Percentiles rank a stretch among this genome's conserved stretches.
phyloP scores from a whole-genome alignment of 345 rosid genomes.

The Rhodomyrtus tomentosa region DNA sequence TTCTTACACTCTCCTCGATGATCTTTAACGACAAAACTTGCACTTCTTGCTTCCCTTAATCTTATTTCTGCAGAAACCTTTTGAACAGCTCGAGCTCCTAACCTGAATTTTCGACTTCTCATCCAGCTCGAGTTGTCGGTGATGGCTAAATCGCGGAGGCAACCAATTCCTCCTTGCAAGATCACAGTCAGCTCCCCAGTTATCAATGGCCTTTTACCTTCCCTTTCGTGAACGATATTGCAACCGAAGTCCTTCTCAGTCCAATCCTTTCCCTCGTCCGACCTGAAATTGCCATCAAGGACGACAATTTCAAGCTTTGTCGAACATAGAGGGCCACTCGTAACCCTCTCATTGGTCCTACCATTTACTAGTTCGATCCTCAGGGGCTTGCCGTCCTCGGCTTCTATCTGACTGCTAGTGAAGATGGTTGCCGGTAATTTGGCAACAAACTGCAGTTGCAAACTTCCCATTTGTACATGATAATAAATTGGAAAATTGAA shows the following conservation, averaged over 20 bases:
- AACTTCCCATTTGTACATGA: no score
- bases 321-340: conserved; percentile 6
- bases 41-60: background rate
- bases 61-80: background rate
- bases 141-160: background rate
- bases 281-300: background rate
- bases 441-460: conserved; percentile 12
- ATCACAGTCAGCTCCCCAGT: background rate
- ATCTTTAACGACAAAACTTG: background rate
- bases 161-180: background rate
- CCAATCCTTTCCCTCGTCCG: background rate
- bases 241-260: background rate
- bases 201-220: background rate
- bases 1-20: conserved; percentile 12
- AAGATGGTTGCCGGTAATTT: conserved; percentile 11
- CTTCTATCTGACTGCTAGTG: conserved; percentile 10
- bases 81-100: background rate
- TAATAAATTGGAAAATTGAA: background rate
- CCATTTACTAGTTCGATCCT: conserved; percentile 13
- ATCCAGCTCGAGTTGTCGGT: conserved; percentile 1
- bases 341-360: conserved; percentile 1
- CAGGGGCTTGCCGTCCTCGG: conserved; percentile 6
- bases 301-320: background rate
- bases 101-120: background rate
- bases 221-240: background rate